phyloP scores from a whole-genome alignment of 352 stramenopile species.

The Phytophthora sojae region DNA sequence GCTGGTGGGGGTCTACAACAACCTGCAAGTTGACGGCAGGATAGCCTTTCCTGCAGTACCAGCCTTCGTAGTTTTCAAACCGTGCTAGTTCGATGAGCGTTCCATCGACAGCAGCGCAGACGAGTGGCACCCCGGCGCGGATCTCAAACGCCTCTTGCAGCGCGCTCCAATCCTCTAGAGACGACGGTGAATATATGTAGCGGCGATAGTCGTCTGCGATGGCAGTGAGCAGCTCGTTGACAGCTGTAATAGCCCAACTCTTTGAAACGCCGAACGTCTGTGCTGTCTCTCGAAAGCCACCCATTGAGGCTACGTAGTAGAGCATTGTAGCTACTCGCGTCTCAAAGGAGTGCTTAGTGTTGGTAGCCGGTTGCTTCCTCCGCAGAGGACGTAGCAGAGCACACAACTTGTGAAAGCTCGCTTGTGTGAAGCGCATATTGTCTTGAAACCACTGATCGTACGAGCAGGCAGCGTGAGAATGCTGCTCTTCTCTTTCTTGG shows the following conservation, averaged over 20 bases:
- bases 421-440: neutral
- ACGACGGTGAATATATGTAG: neutral
- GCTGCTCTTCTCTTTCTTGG: neutral
- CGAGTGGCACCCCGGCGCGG: neutral
- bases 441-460: neutral
- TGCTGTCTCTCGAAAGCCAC: neutral
- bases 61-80: conserved; percentile 6
- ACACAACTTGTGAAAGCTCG: neutral
- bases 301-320: neutral
- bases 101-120: conserved; percentile 10
- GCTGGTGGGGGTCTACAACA: neutral
- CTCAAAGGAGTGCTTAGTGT: neutral
- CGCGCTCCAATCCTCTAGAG: neutral
- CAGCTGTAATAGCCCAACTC: neutral
- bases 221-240: neutral
- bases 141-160: neutral
- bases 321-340: neutral
- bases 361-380: too few species aligned
- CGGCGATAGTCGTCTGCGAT: neutral
- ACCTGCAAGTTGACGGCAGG: conserved; percentile 11
- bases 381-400: neutral
- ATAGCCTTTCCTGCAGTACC: conserved; percentile 5
- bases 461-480: neutral
- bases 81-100: neutral
- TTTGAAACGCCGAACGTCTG: neutral